These are phyloP conservation scores for Trichocomaceae sp. DNA, from an alignment of 2,329 filamentous ascomycete genomes.

Conservation along the genomic window DNA sequence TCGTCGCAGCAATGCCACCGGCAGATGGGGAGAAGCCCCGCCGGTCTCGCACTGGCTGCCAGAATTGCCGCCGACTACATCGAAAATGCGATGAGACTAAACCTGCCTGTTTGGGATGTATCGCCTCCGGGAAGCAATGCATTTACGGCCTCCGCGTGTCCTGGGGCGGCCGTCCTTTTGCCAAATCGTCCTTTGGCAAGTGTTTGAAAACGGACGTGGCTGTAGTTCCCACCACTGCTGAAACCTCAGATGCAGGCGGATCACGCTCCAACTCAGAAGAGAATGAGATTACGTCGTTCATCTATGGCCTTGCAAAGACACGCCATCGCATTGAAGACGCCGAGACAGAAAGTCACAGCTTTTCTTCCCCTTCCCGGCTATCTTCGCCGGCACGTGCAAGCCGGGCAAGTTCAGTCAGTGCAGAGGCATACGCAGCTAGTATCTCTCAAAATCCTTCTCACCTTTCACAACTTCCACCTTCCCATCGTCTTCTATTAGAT, in stretches of 20 bases:
- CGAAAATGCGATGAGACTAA: slow-evolving; percentile 2
- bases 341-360: neutral
- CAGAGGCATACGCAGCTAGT: neutral
- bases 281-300: neutral
- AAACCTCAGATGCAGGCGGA: neutral
- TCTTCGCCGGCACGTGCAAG: neutral
- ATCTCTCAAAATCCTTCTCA: neutral
- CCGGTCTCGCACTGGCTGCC: neutral
- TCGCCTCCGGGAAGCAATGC: neutral
- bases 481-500: slow-evolving; percentile 1
- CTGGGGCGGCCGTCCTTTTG: slow-evolving; percentile 1
- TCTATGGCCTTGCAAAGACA: neutral
- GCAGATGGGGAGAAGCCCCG: neutral
- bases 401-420: neutral
- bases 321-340: neutral
- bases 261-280: neutral
- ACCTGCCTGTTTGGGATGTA: slow-evolving; percentile 3
- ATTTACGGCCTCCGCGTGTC: neutral
- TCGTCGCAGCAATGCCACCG: neutral
- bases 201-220: neutral
- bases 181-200: neutral
- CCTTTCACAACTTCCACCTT: neutral
- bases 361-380: neutral
- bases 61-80: slow-evolving; percentile 1
- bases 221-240: neutral